phyloP scores from a whole-genome alignment of 1,139 yeast species.

The Magnusiomyces suaveolens region DNA sequence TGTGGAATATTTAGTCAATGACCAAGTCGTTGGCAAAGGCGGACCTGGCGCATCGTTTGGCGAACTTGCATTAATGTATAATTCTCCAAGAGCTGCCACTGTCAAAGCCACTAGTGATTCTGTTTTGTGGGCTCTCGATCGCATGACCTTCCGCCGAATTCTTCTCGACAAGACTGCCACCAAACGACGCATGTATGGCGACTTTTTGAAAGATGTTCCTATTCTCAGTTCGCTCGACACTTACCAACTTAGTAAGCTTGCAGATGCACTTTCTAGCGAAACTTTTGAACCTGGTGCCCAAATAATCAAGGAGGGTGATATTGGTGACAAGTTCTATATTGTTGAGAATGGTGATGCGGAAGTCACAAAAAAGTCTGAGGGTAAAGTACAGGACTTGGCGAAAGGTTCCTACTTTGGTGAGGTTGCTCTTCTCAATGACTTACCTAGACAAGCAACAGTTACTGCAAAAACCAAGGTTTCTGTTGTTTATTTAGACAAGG shows the following conservation, averaged over 20 bases:
- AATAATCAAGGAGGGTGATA: conserved; percentile 80
- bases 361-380: conserved; percentile 52
- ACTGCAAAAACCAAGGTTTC: conserved; percentile 65
- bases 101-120: conserved; percentile 66
- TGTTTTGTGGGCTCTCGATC: conserved; percentile 85
- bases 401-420: conserved; percentile 96
- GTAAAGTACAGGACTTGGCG: conserved; percentile 49
- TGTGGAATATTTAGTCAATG: conserved; percentile 74
- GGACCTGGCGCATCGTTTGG: conserved; percentile 90
- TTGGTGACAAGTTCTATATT: conserved; percentile 83
- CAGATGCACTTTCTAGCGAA: conserved; percentile 85
- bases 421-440: conserved; percentile 80
- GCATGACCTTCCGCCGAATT: conserved; percentile 86
- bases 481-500: conserved; percentile 83
- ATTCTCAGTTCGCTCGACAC: conserved; percentile 58
- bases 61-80: conserved; percentile 93
- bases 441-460: conserved; percentile 92
- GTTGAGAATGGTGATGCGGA: conserved; percentile 82
- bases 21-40: conserved; percentile 59
- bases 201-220: conserved; percentile 78
- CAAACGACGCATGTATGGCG: conserved; percentile 85
- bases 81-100: conserved; percentile 96
- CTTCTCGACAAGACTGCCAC: conserved; percentile 82
- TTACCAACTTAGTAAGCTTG: conserved; percentile 82
- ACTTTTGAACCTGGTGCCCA: conserved; percentile 60